phyloP scores from a whole-genome alignment of 306 rosid species.

The Castanea mollissima region DNA sequence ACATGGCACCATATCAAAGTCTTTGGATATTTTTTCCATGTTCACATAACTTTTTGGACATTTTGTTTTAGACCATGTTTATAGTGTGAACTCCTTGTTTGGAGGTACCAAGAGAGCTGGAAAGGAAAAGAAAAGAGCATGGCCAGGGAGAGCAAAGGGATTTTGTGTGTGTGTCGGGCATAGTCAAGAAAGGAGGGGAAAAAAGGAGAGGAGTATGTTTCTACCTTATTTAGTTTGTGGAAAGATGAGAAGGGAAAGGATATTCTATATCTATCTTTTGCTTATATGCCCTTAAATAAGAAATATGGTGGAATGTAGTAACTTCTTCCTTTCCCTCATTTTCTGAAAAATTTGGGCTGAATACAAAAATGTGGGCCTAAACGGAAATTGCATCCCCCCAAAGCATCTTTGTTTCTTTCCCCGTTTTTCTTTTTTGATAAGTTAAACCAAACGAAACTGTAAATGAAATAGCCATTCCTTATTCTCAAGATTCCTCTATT shows the following conservation, averaged over 20 bases:
- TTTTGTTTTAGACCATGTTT: background rate
- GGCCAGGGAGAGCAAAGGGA: background rate
- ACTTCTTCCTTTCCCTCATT: background rate
- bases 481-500: background rate
- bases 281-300: too few relatives aligned
- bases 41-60: background rate
- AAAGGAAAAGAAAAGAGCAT: background rate
- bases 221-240: too few relatives aligned
- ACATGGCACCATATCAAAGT: background rate
- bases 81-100: background rate
- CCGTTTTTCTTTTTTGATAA: too few relatives aligned
- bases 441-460: background rate
- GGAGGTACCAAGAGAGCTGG: background rate
- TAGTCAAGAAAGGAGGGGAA: background rate
- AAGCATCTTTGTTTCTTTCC: background rate
- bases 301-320: background rate
- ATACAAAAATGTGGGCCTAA: background rate
- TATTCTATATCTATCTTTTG: too few relatives aligned
- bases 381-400: background rate
- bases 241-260: too few relatives aligned
- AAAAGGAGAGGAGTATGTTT: background rate
- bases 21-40: background rate
- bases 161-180: background rate
- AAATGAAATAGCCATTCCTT: background rate
- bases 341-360: background rate